Evolutionary conservation across 352 stramenopile species (phyloP), one percentile per base, ranked within the genome.

Genomic region (Phytophthora tubulina): DNA sequence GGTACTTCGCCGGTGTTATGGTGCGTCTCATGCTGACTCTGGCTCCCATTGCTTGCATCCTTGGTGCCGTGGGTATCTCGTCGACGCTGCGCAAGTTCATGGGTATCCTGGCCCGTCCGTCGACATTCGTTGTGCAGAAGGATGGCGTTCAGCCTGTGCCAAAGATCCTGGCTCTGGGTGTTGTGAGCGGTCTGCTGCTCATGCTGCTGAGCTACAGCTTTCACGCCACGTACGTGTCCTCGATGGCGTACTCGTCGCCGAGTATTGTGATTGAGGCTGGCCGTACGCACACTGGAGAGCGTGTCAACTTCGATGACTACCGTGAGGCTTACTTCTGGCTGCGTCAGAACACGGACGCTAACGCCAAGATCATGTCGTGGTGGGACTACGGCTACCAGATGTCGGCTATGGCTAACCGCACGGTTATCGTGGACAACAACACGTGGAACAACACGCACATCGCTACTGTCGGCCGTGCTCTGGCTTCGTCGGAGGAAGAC

Each of bases 391-490:
- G 91, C 48, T 97, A 97, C 69, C 92, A 98, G 76, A 97, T 98
- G 83, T 92, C 87, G 58, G 92, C 84, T 53, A 98, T 98, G 86
- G 93, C 86, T 32, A 96, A 96, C 72, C 89, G 89, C 55, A 96
- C 89, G n/a, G 87, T 94, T 13, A 81, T 94, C 17, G 96, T 98
- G 2, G 96, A 98, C 80, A 98, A 98, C 82, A 98, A 98, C 74
- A 98, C 95, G 68, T 98, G 95, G 95, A 98, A 98, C 84, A 98
- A 98, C 79, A 98, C 93, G 44, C 95, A 98, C 79, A 98, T 98
- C 63, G 95, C 95, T 42, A 98, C 94, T 13, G 92, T 98, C n/a
- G 96, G 95, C 2, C 89, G 94, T 33, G 90, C 88, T 4, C 68
- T 98, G 27, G 86, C 90, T 14, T 92, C 86, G 7, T 82, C 85